Evolutionary conservation across 2,329 filamentous ascomycete species (phyloP).

Genomic region (Xylaria hypoxylon): DNA sequence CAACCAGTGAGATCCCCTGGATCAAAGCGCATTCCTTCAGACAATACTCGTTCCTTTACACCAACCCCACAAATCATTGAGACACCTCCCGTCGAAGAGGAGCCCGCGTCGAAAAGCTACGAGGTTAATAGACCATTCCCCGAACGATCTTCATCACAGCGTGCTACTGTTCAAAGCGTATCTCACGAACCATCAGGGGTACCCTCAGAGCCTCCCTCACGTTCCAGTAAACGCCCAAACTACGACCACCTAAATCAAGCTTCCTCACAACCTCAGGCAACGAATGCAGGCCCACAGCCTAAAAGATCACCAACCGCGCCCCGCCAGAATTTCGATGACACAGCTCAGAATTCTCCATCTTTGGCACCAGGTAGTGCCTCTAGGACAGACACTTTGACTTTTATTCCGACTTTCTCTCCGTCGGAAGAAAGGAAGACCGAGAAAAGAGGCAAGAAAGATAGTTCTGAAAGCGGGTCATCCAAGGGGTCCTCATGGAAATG

Average conservation of each 20-base stretch:
- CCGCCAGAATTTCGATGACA: constrained; percentile 70
- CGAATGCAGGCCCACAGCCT: constrained; percentile 39
- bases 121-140: constrained; percentile 58
- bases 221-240: constrained; percentile 58
- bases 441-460: constrained; percentile 81
- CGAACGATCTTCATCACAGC: constrained; percentile 67
- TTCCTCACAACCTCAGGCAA: constrained; percentile 43
- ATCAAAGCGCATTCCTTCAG: constrained; percentile 39
- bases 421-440: constrained; percentile 79
- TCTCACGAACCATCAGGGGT: constrained; percentile 58
- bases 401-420: constrained; percentile 76
- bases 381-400: constrained; percentile 81
- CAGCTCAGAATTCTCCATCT: constrained; percentile 73
- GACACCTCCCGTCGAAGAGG: constrained; percentile 65
- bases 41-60: constrained; percentile 38
- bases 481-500: constrained; percentile 86
- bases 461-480: constrained; percentile 66
- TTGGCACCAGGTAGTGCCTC: constrained; percentile 74
- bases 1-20: constrained; percentile 39
- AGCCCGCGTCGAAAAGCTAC: constrained; percentile 37
- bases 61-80: constrained; percentile 72
- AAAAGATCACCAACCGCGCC: constrained; percentile 52
- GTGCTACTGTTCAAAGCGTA: constrained; percentile 56
- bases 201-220: constrained; percentile 60
- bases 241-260: constrained; percentile 50